These are phyloP conservation scores for Saturnispora galanensis DNA, from an alignment of 805 yeast genomes.

Conservation along the genomic window DNA sequence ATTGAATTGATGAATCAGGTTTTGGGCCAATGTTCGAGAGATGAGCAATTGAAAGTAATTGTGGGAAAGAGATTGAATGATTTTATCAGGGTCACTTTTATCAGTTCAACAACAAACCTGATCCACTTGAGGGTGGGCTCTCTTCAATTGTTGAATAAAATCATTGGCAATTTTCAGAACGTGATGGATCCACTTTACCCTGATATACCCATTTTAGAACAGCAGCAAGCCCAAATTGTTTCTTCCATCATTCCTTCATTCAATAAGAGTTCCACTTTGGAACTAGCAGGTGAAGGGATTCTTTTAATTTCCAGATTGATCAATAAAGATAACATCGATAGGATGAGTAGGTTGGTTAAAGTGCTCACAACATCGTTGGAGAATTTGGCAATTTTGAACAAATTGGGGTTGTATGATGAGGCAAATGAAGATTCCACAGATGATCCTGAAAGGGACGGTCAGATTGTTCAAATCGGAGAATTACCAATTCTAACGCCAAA, in stretches of 20 bases:
- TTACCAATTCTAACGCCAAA: constrained; percentile 36
- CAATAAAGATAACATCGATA: constrained; percentile 40
- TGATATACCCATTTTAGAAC: constrained; percentile 64
- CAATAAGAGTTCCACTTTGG: constrained; percentile 58
- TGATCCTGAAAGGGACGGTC: constrained; percentile 21
- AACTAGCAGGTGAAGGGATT: constrained; percentile 67
- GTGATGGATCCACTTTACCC: constrained; percentile 65
- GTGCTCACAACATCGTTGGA: constrained; percentile 60
- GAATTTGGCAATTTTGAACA: constrained; percentile 31
- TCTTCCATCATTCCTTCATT: constrained; percentile 88
- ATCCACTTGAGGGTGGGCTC: constrained; percentile 54
- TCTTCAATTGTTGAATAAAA: constrained; percentile 50
- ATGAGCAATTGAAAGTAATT: constrained; percentile 30
- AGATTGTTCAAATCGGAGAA: constrained; percentile 44
- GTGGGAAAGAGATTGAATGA: constrained; percentile 45
- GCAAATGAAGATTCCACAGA: not conserved
- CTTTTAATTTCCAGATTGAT: constrained; percentile 70
- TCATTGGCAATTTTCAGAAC: constrained; percentile 51
- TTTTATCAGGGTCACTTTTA: constrained; percentile 65
- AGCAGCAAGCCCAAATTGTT: constrained; percentile 89
- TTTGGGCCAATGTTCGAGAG: constrained; percentile 31
- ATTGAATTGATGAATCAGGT: constrained; percentile 37
- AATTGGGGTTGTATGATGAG: constrained; percentile 9
- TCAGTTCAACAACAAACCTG: constrained; percentile 69
- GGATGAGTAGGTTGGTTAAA: constrained; percentile 47